phyloP scores from a whole-genome alignment of 805 yeast species.

The Kurtzmaniella fragi region DNA sequence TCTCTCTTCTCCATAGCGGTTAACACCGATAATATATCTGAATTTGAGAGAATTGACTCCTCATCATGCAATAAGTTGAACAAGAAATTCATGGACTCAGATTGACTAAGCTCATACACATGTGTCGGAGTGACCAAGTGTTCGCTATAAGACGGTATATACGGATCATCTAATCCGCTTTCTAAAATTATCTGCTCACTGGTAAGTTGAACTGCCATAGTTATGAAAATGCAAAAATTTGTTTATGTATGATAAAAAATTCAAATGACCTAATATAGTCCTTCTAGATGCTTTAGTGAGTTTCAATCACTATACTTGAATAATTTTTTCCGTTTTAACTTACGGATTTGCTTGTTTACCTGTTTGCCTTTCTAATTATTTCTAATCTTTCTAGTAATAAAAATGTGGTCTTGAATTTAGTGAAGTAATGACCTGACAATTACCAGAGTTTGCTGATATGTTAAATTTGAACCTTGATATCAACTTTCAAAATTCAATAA shows the following conservation, averaged over 20 bases:
- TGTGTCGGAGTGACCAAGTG: slow-evolving; percentile 4
- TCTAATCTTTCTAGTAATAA: too few species aligned
- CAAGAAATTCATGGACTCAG: slow-evolving; percentile 36
- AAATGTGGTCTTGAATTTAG: too few species aligned
- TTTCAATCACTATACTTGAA: too few species aligned
- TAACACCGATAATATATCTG: slow-evolving; percentile 31
- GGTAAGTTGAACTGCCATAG: slow-evolving; percentile 6
- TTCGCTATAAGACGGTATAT: background rate
- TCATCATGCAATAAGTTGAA: slow-evolving; percentile 36
- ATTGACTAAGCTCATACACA: slow-evolving; percentile 35
- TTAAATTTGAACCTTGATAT: too few species aligned
- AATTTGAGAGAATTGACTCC: slow-evolving; percentile 24
- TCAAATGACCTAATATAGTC: background rate
- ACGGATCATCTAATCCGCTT: background rate
- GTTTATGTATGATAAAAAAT: background rate
- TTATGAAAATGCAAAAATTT: background rate
- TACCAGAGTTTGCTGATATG: too few species aligned
- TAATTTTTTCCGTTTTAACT: too few species aligned
- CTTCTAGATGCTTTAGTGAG: background rate
- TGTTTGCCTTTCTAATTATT: background rate
- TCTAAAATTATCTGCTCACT: slow-evolving; percentile 5
- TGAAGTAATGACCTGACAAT: too few species aligned
- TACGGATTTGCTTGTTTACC: background rate
- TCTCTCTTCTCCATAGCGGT: slow-evolving; percentile 33
- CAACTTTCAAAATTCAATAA: too few species aligned